Evolutionary conservation across 805 yeast species (phyloP).

Genomic region (Sungouiella blattae): DNA sequence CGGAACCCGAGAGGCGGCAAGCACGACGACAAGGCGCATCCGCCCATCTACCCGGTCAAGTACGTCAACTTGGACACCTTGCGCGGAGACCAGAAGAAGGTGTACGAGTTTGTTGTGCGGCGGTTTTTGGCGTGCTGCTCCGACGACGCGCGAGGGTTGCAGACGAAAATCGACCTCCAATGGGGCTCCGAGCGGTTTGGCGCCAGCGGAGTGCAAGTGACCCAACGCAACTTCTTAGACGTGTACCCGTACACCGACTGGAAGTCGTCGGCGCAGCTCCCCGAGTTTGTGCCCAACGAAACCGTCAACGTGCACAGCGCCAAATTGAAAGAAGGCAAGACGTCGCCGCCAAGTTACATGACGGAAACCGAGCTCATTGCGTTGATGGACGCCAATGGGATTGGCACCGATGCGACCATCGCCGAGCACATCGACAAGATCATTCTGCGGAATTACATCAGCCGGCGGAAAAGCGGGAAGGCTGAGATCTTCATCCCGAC

Average conservation of each 20-base stretch:
- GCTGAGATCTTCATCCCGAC: constrained; percentile 66
- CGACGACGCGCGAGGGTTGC: constrained; percentile 78
- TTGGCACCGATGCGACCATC: constrained; percentile 98
- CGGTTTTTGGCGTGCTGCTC: constrained; percentile 92
- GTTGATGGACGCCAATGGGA: constrained; percentile 94
- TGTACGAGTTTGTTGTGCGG: constrained; percentile 82
- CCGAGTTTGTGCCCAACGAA: constrained; percentile 59
- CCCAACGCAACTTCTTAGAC: constrained; percentile 73
- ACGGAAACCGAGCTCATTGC: constrained; percentile 92
- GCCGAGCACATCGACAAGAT: constrained; percentile 95
- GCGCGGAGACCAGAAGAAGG: constrained; percentile 53
- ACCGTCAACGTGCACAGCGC: constrained; percentile 52
- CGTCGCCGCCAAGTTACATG: constrained; percentile 76
- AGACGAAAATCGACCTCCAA: constrained; percentile 55
- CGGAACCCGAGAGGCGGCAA: constrained; percentile 74
- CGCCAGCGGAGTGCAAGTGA: constrained; percentile 71
- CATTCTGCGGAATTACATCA: constrained; percentile 61
- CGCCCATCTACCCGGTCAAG: constrained; percentile 90
- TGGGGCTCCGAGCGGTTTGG: constrained; percentile 80
- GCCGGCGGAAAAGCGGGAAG: constrained; percentile 36
- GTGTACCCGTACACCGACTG: constrained; percentile 77
- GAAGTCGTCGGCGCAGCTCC: constrained; percentile 65
- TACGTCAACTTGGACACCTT: constrained; percentile 32
- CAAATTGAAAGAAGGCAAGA: constrained; percentile 66
- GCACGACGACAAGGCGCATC: constrained; percentile 94